Evolutionary conservation across 2,329 filamentous ascomycete species (phyloP), one percentile per base, ranked within the genome.

Genomic region (Fonsecaea multimorphosa): DNA sequence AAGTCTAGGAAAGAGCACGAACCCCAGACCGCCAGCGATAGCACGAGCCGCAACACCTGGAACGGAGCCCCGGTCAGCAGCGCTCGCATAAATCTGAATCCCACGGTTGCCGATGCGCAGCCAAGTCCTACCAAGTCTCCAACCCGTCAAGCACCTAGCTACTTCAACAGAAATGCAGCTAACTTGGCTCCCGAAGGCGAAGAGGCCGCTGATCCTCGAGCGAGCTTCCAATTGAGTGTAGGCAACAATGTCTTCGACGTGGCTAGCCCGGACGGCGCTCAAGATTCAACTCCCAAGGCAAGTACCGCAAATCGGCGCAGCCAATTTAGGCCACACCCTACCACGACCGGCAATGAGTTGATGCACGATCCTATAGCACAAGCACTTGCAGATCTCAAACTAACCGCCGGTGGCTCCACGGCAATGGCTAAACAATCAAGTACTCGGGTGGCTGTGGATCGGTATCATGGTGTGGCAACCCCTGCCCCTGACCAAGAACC

Each of bases 201-300:
- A 2, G 92, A 96, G 60, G 91, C 91, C 1, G 93, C 95, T 40
- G 95, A 97, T 74, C 93, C 94, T 63, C 89, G 95, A 68, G 93
- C 94, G 44, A 97, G 91, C 76, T 89, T 98, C 73, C 94, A 96
- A 67, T 84, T 99, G 31, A 97, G 97, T 73, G 87, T 99, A 61
- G 95, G 95, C 7, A 92, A 96, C 73, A 99, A 99, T 73, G 92
- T 99, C 11, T 97, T 99, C 73, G 89, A 96, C 63, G 94, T 99
- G 9, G 90, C 91, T 12, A 90, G 90, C 8, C 89, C 92, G 0
- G 91, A 94, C 66, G 85, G 84, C 70, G n/a, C n/a, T 11, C 84
- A 84, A 58, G 74, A 68, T 52, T 83, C 78, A 51, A 82, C 82
- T 49, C 75, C 80, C 11, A 74, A 74, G 74, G 69, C 73, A 72